phyloP scores from a whole-genome alignment of 306 rosid species.

The Morella rubra region DNA sequence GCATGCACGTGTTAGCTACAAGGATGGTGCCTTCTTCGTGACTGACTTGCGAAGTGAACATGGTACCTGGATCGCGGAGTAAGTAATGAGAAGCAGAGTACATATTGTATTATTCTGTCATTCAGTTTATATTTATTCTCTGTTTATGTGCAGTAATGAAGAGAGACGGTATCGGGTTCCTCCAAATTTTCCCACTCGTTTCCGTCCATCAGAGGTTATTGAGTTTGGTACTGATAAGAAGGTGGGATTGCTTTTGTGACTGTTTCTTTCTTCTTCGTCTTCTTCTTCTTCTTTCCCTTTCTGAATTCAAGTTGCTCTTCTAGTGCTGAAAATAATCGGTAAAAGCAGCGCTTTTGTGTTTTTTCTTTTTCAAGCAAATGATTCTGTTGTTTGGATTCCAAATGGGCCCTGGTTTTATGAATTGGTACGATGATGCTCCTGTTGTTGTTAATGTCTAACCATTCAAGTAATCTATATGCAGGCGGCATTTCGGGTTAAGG shows the following conservation, averaged over 20 bases:
- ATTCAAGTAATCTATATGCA: constrained; percentile 32
- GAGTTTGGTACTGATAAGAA: constrained; percentile 78
- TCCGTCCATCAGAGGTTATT: constrained; percentile 61
- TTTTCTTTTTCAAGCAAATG: neutral
- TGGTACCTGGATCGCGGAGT: constrained; percentile 91
- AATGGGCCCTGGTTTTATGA: neutral
- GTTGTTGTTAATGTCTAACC: constrained; percentile 10
- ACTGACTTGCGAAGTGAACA: constrained; percentile 69
- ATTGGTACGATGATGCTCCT: constrained; percentile 7
- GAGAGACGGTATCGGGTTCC: constrained; percentile 58
- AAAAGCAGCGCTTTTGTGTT: neutral
- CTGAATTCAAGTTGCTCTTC: neutral
- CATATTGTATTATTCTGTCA: neutral
- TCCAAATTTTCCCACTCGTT: constrained; percentile 59
- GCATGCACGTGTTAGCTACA: constrained; percentile 68
- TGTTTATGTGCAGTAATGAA: constrained; percentile 54
- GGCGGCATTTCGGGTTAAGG: constrained; percentile 83
- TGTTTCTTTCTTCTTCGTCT: neutral
- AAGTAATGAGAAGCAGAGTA: constrained; percentile 35
- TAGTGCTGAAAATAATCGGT: neutral
- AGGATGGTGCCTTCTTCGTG: constrained; percentile 76
- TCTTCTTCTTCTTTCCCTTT: neutral
- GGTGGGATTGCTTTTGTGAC: constrained; percentile 37
- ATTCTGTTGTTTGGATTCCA: neutral
- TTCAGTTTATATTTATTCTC: constrained; percentile 1